phyloP scores from a whole-genome alignment of 306 rosid species.

The Cicer cuneatum region DNA sequence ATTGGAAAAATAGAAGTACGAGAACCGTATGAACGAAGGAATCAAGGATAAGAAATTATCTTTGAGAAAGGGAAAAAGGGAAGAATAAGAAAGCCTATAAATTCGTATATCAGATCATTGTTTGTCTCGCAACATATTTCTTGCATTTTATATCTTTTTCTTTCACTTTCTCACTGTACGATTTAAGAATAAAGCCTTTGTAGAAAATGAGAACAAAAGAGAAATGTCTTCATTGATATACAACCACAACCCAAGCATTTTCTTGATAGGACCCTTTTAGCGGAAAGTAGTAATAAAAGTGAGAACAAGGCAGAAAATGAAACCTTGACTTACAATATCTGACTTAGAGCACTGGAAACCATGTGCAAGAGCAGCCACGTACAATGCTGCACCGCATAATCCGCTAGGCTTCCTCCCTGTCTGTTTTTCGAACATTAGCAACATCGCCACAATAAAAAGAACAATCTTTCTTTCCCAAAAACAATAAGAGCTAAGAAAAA shows the following conservation, averaged over 20 bases:
- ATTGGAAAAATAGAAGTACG: neutral
- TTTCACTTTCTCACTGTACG: neutral
- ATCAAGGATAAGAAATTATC: neutral
- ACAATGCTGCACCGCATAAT: slow-evolving; percentile 88
- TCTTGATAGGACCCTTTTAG: neutral
- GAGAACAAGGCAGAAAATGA: slow-evolving; percentile 21
- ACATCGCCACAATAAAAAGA: slow-evolving; percentile 21
- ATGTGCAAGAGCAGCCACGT: slow-evolving; percentile 79
- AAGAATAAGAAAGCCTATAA: neutral
- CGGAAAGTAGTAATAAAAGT: slow-evolving; percentile 8
- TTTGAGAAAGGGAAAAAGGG: neutral
- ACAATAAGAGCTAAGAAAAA: neutral
- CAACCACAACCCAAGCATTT: slow-evolving; percentile 13
- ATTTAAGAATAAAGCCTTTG: slow-evolving; percentile 4
- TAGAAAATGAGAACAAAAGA: slow-evolving; percentile 15
- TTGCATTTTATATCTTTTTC: slow-evolving; percentile 5
- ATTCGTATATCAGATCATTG: neutral
- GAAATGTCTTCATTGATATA: neutral
- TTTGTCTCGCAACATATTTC: neutral
- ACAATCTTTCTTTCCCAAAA: neutral
- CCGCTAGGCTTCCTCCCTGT: slow-evolving; percentile 95
- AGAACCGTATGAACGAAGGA: neutral
- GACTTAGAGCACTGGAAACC: slow-evolving; percentile 73
- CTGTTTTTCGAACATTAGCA: slow-evolving; percentile 53
- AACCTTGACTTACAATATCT: slow-evolving; percentile 73